Conservation (phyloP, 768 basidiomycete genomes). For the Serendipita indica region DNA sequence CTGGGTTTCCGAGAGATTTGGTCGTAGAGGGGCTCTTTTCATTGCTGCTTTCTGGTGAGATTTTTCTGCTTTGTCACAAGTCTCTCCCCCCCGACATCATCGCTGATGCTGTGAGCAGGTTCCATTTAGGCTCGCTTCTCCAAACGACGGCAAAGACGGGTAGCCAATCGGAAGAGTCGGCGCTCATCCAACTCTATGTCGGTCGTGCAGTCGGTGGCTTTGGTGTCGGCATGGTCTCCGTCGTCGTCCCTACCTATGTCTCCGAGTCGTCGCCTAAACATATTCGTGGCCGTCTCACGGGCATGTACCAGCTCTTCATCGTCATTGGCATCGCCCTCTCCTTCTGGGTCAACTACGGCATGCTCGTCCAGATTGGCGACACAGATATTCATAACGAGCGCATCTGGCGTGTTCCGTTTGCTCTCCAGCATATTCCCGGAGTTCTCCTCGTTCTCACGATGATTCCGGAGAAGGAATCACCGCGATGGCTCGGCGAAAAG, state of each 20-base stretch:
- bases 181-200: conserved; percentile 56
- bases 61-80: neutral
- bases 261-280: conserved; percentile 80
- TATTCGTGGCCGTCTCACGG: conserved; percentile 73
- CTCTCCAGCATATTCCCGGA: conserved; percentile 58
- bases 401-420: conserved; percentile 62
- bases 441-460: conserved; percentile 36
- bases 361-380: conserved; percentile 32
- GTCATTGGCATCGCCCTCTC: conserved; percentile 75
- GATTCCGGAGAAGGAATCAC: conserved; percentile 51
- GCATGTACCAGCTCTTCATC: conserved; percentile 78
- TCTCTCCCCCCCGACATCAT: neutral
- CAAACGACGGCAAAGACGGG: conserved; percentile 48
- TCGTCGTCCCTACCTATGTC: conserved; percentile 32
- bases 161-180: conserved; percentile 21
- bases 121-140: conserved; percentile 27
- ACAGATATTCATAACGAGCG: conserved; percentile 34
- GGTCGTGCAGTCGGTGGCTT: conserved; percentile 70
- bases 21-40: conserved; percentile 42
- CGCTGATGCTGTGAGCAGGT: conserved; percentile 11
- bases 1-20: neutral
- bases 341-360: conserved; percentile 54
- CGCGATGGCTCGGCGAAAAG: conserved; percentile 58
- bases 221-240: conserved; percentile 67
- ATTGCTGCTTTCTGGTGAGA: conserved; percentile 54